Evolutionary conservation across 2,329 filamentous ascomycete genomes (phyloP).

Genomic region (Pyrenochaeta sp.): DNA sequence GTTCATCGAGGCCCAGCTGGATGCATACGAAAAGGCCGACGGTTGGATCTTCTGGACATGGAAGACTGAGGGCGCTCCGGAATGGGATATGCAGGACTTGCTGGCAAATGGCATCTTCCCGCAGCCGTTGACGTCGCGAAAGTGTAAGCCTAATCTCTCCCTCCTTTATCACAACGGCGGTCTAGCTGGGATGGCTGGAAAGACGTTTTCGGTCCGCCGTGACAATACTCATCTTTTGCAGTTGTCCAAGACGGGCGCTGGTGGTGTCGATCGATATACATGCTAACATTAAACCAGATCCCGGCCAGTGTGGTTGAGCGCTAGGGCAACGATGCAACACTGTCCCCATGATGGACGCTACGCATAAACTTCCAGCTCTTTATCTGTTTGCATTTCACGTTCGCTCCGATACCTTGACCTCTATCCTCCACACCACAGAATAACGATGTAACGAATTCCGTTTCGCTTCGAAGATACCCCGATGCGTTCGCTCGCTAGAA

Average conservation of each 20-base stretch:
- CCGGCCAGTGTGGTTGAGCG: constrained; percentile 46
- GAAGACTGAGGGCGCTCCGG: constrained; percentile 60
- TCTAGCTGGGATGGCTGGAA: constrained; percentile 2
- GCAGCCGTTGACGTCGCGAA: constrained; percentile 50
- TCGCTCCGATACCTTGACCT: constrained; percentile 20
- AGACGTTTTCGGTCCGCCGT: too few relatives aligned
- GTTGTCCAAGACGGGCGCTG: background rate
- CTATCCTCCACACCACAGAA: constrained; percentile 10
- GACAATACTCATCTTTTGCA: constrained; percentile 1
- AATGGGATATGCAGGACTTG: constrained; percentile 59
- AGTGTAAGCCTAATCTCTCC: constrained; percentile 42
- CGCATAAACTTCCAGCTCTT: constrained; percentile 12
- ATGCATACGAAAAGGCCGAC: constrained; percentile 57
- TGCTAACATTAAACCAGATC: constrained; percentile 38
- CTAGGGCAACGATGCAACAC: constrained; percentile 1
- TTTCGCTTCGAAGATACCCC: constrained; percentile 36
- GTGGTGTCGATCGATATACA: background rate
- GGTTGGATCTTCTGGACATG: constrained; percentile 63
- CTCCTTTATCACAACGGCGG: background rate
- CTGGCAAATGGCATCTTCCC: constrained; percentile 59
- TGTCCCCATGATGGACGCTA: background rate
- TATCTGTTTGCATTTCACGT: constrained; percentile 13
- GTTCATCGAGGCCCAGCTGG: constrained; percentile 59
- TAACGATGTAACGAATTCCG: constrained; percentile 31
- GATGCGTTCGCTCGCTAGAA: constrained; percentile 30